A percentile compares a stretch with the other conserved stretches of the same genome.
Evolutionary conservation across 2,329 filamentous ascomycete species (phyloP).

Genomic region (Penicillium sclerotiorum): DNA sequence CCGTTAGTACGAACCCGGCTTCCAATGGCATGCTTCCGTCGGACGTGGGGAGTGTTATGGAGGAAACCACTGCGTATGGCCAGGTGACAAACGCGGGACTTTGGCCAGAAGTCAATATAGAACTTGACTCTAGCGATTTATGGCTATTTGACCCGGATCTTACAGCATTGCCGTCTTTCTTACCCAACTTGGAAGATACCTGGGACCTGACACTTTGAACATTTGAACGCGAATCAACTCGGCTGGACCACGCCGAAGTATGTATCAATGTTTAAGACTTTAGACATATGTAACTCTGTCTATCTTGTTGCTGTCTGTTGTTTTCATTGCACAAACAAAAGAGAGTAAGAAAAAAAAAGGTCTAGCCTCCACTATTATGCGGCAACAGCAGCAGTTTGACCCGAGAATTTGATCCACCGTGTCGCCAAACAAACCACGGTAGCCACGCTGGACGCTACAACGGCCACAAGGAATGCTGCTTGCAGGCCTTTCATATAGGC

Average conservation of each 20-base stretch:
- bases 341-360: too few relatives aligned
- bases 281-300: too few relatives aligned
- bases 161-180: constrained; percentile 7
- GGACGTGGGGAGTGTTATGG: background rate
- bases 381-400: background rate
- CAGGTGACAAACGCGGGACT: background rate
- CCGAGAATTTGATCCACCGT: constrained; percentile 2
- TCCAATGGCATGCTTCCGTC: background rate
- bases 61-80: background rate
- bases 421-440: constrained; percentile 4
- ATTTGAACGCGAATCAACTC: too few relatives aligned
- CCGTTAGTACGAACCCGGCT: background rate
- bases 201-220: constrained; percentile 5
- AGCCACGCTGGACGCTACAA: constrained; percentile 24
- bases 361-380: too few relatives aligned
- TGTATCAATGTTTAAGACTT: too few relatives aligned
- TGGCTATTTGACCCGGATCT: constrained; percentile 13
- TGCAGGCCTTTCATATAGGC: constrained; percentile 15
- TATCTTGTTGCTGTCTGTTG: too few relatives aligned
- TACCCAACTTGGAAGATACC: constrained; percentile 9
- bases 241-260: too few relatives aligned
- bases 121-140: constrained; percentile 1
- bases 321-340: too few relatives aligned
- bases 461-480: constrained; percentile 7
- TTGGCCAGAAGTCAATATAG: background rate